Percentiles rank a stretch among this genome's conserved stretches.
phyloP scores from a whole-genome alignment of 176 grass and related monocot species.

The Ananas comosus region DNA sequence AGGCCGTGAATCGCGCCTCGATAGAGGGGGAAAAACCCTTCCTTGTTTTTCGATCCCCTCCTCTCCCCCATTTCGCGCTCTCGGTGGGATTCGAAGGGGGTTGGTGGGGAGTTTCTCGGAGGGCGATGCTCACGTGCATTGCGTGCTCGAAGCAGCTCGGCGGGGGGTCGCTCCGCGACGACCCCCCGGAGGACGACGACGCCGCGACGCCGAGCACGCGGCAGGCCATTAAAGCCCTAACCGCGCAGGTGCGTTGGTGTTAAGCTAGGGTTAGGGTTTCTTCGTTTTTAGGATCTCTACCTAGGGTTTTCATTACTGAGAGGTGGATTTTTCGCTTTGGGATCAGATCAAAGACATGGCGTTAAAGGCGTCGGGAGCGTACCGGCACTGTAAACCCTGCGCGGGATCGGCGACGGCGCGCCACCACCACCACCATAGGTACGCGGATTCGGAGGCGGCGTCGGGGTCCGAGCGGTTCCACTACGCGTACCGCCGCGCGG shows the following conservation, averaged over 20 bases:
- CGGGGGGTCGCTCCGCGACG: slow-evolving; percentile 41
- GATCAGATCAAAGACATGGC: slow-evolving; percentile 91
- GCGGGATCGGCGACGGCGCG: slow-evolving; percentile 32
- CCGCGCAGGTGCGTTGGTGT: slow-evolving; percentile 47
- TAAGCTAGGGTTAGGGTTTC: neutral
- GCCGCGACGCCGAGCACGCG: slow-evolving; percentile 56
- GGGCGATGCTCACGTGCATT: slow-evolving; percentile 89
- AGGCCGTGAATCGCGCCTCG: neutral
- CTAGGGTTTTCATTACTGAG: neutral
- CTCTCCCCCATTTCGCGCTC: neutral
- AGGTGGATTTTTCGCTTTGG: slow-evolving; percentile 17
- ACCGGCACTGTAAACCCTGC: slow-evolving; percentile 96
- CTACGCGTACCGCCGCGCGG: slow-evolving; percentile 34
- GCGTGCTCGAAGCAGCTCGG: slow-evolving; percentile 78
- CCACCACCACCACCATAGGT: slow-evolving; percentile 46
- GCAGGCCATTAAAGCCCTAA: slow-evolving; percentile 87
- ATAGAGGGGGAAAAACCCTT: neutral
- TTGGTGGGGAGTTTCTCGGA: neutral
- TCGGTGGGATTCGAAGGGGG: neutral
- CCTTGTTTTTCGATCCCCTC: neutral
- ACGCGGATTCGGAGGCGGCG: slow-evolving; percentile 43
- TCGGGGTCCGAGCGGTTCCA: slow-evolving; percentile 49
- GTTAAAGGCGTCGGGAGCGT: slow-evolving; percentile 77
- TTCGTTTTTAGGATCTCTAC: neutral
- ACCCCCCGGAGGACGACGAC: slow-evolving; percentile 37